Base-by-base conservation (phyloP, 345 rosid species). In the Jatropha curcas region DNA sequence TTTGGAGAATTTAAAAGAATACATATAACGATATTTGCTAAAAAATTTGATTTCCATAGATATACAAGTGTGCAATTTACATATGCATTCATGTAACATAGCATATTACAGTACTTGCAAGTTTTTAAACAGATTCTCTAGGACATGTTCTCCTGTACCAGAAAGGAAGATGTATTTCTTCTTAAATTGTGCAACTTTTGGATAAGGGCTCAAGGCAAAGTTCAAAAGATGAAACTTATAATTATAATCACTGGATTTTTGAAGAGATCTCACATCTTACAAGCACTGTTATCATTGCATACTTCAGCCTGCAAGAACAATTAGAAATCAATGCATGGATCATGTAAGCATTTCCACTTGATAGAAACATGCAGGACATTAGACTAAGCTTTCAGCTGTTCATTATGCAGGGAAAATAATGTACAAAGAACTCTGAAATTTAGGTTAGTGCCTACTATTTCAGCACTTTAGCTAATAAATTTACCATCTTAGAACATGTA, bases 301-400 rank as follows among this genome's bases (percentile, higher is more conserved):
- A 70, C 71, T 79, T 87, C 83, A 48, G 68, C 86, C 98, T 93
- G 88, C 55, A 69, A 83, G 45, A 51, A 63, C 24, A 68, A 35
- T 60, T n/a, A 59, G 4, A 41, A 39, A 71, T 4, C 14, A 43
- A 53, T 37, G n/a, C 37, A 30, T 27, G 5, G 13, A 31, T 52
- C 35, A 16, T 28, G 19, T 19, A n/a, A 51, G 7, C 17, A 37
- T 22, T 28, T 14, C 10, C 43, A n/a, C 45, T 14, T 14, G 22
- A 45, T 3, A 48, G 51, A 39, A 39, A 46, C 20, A 16, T 46
- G 5, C 51, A 46, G 20, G 45, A 41, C 11, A 9, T 9, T 7
- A 41, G 45, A 41, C 45, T 13, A 8, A 41, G 45, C 11, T 41
- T 41, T 41, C 45, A 41, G 45, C 45, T 41, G 45, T 41, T 41